Evolutionary conservation across 768 basidiomycete genomes (phyloP), one percentile per base, ranked within the genome.

Genomic region (Pleurotus salmoneostramineus): DNA sequence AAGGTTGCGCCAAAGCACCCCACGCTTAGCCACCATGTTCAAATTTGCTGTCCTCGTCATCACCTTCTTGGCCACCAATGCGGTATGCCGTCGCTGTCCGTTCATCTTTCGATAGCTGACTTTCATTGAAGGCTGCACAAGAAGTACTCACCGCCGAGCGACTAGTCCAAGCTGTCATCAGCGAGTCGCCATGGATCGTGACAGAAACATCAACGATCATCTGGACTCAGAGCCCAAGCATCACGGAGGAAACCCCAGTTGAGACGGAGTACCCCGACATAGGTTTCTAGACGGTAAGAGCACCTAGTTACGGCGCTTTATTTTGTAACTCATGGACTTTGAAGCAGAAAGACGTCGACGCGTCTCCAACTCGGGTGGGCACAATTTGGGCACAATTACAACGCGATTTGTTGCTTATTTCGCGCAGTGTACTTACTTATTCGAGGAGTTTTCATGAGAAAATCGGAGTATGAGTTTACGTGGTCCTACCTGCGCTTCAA

Each of bases 131-230:
- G 52, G 52, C 36, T 17, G 33, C 50, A 7, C 52, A 55, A 43
- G 31, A 55, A 40, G 56, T 56, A 6, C 36, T 56, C 43, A 56
- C 56, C 31, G 56, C 56, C 3, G 11, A 32, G 31, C 27, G 56
- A 5, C 17, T 56, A n/a, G 27, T 46, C 56, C 43, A 56, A 6
- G 34, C 15, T 6, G 17, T 45, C 10, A 10, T 56, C 11, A 56
- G 17, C 56, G 44, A 46, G 15, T 46, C 43, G 14, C 56, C 56
- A 11, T 56, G 27, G 31, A 46, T 56, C 15, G 44, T 47, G 6
- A 48, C 43, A 1, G 11, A 33, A 35, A 56, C 56, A 7, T 15
- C 45, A 14, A 14, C 45, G n/a, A 34, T 50, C 31, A n/a, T 37
- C n/a, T 32, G 31, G 56, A 51, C 49, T 7, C 56, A 47, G 3